Evolutionary conservation across 2,329 filamentous ascomycete species (phyloP), one percentile per base, ranked within the genome.

Genomic region (Ophiostoma sp.): DNA sequence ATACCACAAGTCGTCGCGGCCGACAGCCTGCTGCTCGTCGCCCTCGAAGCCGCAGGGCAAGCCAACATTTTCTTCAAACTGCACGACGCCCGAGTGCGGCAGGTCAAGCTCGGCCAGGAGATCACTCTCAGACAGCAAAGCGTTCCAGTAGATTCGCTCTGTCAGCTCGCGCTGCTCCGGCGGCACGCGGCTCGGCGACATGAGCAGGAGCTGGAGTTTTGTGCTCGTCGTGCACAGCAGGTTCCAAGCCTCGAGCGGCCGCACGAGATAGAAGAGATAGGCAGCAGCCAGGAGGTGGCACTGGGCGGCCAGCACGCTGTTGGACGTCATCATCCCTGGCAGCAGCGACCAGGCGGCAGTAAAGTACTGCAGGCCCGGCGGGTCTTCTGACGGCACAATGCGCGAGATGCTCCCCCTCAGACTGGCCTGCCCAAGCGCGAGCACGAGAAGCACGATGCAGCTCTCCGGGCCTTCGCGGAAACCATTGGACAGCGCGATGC

Each of bases 61-160:
- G 9, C 90, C 89, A 69, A 94, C 90, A 27, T 87, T 87, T 74
- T 94, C 91, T 76, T 94, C 91, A 68, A 92, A 92, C 72, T 92
- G 88, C 36, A 92, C 89, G 66, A 94, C 90, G 5, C 91, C 91
- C 2, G 90, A 93, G 76, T 94, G 91, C 4, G 91, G 91, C 16
- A 95, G 82, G 75, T 94, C 91, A 45, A 94, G 79, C 76, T 94
- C 91, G 8, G 90, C 89, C 4, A 93, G 82, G 52, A 94, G 82
- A 75, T 94, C 91, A 74, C 87, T 93, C 77, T 94, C 91, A 69
- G 92, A 92, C 66, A 94, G 84, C 1, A 93, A 80, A 2, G 90
- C 84, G 73, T 95, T 94, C 91, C 91, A 95, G 79, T 92, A 95
- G 14, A 94, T 89, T 65, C 91, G 83, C 77, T 92, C 89, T 64